These are phyloP conservation scores for Veloporphyrellus conicus DNA, from an alignment of 1,284 basidiomycete species.

Conservation along the genomic window DNA sequence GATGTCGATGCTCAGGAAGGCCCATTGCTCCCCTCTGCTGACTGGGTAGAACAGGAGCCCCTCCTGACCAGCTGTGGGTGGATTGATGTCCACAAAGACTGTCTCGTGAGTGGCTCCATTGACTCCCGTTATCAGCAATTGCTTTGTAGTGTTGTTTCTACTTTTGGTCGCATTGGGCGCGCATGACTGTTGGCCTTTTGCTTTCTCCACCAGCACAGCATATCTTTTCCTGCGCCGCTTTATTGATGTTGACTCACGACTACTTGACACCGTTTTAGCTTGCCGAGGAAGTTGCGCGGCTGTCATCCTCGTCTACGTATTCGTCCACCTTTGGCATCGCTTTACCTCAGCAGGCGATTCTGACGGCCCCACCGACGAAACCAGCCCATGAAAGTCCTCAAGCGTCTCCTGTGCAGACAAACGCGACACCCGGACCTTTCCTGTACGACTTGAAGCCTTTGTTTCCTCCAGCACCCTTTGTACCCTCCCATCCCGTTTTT, in stretches of 20 bases:
- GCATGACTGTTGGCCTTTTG: constrained; percentile 2
- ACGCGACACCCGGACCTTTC: constrained; percentile 35
- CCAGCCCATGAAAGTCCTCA: constrained; percentile 18
- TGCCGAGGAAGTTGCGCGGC: constrained; percentile 42
- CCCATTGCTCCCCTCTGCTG: constrained; percentile 62
- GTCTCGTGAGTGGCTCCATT: constrained; percentile 53
- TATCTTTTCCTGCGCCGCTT: constrained; percentile 6
- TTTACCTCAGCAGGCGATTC: constrained; percentile 33
- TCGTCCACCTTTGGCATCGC: constrained; percentile 52
- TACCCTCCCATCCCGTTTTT: constrained; percentile 70
- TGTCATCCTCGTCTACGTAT: constrained; percentile 47
- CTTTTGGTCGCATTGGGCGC: constrained; percentile 1
- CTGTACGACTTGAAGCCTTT: constrained; percentile 51
- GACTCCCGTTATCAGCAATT: background rate
- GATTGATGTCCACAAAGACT: constrained; percentile 64
- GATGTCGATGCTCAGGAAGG: constrained; percentile 64
- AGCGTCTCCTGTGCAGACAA: constrained; percentile 33
- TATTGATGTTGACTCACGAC: constrained; percentile 20
- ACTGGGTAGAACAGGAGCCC: constrained; percentile 70
- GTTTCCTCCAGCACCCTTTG: constrained; percentile 72
- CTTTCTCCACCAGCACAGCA: constrained; percentile 10
- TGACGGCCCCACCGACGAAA: constrained; percentile 18
- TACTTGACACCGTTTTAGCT: constrained; percentile 37
- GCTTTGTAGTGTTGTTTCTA: constrained; percentile 2
- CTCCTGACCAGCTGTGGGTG: constrained; percentile 65